Evolutionary conservation across 2,329 filamentous ascomycete genomes (phyloP).

Genomic region (Alternaria consortialis): DNA sequence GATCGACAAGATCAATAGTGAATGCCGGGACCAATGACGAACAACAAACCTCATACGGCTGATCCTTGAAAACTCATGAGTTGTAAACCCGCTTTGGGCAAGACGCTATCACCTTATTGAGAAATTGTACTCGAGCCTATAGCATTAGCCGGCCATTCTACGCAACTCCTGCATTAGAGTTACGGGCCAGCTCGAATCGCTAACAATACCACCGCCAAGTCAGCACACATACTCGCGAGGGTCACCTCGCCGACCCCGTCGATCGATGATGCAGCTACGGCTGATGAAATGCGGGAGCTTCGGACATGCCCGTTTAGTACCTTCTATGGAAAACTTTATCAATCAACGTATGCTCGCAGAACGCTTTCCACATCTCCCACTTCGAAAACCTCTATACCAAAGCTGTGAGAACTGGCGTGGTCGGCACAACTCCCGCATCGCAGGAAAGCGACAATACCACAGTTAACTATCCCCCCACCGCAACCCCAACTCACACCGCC

Average conservation of each 20-base stretch:
- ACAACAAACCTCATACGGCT: slow-evolving; percentile 15
- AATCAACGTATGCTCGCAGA: slow-evolving; percentile 3
- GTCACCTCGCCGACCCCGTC: slow-evolving; percentile 19
- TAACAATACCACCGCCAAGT: not conserved
- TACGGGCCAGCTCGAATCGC: slow-evolving; percentile 11
- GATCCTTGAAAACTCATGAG: slow-evolving; percentile 3
- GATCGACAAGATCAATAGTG: slow-evolving; percentile 27
- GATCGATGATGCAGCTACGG: slow-evolving; percentile 21
- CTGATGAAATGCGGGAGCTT: slow-evolving; percentile 2
- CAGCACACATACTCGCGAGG: not conserved
- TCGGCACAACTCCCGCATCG: slow-evolving; percentile 15
- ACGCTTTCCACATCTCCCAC: not conserved
- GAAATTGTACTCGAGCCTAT: slow-evolving; percentile 10
- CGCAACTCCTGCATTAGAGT: slow-evolving; percentile 11
- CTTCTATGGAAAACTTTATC: slow-evolving; percentile 4
- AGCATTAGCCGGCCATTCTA: slow-evolving; percentile 8
- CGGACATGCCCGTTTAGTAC: not conserved
- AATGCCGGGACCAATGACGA: slow-evolving; percentile 24
- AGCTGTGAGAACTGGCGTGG: slow-evolving; percentile 21
- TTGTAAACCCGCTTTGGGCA: slow-evolving; percentile 15
- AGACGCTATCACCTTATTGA: slow-evolving; percentile 6
- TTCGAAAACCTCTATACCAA: slow-evolving; percentile 1
- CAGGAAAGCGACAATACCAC: slow-evolving; percentile 16
- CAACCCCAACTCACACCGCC: slow-evolving; percentile 8
- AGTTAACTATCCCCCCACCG: slow-evolving; percentile 6